Evolutionary conservation across 1,284 basidiomycete species (phyloP), one percentile per base, ranked within the genome.

Genomic region (Tilletia horrida): DNA sequence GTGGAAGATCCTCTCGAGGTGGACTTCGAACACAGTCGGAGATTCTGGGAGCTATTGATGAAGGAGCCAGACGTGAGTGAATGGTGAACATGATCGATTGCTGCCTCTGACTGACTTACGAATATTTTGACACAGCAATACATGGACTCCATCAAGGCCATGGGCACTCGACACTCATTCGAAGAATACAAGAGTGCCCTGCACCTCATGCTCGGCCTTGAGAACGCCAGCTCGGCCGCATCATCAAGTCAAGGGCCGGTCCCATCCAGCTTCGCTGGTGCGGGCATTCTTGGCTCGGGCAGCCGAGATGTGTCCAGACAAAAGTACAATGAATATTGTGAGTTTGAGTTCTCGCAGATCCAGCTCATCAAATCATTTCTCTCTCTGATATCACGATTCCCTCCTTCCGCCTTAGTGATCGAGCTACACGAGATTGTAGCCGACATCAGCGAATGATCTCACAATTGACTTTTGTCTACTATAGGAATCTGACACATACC

Each of bases 11-110:
- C 72, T 31, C 84, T 86, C 27, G 86, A 88, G 67, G 87, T 88
- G 4, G 87, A 90, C 69, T 89, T 97, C 69, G 87, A 90, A 64
- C 86, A 87, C 23, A 90, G 88, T 3, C 88, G 90, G 73, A 85
- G 85, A 57, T 96, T 93, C 82, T 97, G 92, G 84, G 86, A 88
- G 13, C 81, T 96, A 65, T 94, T 91, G 79, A 85, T 85, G 50
- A 77, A 87, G 13, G 86, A 88, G 3, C 92, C 93, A 18, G 87
- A 88, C 81, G 92, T 91, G 81, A 64, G 86, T 80, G 42, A n/a
- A 18, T 18, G 47, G 2, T 18, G 47, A 48, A 48, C n/a, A 13
- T 48, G 13, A 52, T 7, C 8, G 6, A n/a, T 62, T 8, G 23
- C 13, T 31, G 18, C 3, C 23, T 42, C n/a, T 16, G n/a, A 29